A percentile compares a stretch with the other conserved stretches of the same genome.
phyloP scores from a whole-genome alignment of 352 stramenopile species.

The Thalassiosira ordinaria region DNA sequence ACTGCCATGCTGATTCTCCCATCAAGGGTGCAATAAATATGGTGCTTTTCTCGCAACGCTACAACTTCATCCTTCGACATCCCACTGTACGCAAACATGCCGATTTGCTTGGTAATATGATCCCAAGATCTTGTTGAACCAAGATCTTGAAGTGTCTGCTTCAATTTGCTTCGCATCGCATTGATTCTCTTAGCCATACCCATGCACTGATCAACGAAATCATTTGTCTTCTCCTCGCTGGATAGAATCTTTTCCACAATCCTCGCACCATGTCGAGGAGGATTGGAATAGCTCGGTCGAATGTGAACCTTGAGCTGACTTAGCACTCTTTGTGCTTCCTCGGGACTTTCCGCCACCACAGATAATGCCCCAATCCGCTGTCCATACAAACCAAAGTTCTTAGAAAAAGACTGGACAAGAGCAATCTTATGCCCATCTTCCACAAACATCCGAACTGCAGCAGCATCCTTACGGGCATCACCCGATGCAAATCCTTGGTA shows the following conservation, averaged over 20 bases:
- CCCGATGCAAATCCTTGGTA: slow-evolving; percentile 98
- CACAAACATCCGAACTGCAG: slow-evolving; percentile 93
- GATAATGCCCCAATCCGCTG: slow-evolving; percentile 97
- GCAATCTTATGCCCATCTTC: slow-evolving; percentile 97
- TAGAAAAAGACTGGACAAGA: slow-evolving; percentile 98
- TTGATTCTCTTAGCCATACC: slow-evolving; percentile 96
- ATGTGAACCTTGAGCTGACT: slow-evolving; percentile 99
- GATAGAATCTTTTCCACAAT: slow-evolving; percentile 97
- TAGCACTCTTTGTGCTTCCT: slow-evolving; percentile 94
- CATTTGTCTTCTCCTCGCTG: slow-evolving; percentile 88
- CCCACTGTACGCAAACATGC: slow-evolving; percentile 96
- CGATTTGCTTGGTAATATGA: slow-evolving; percentile 98
- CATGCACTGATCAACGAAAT: slow-evolving; percentile 91
- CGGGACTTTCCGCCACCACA: slow-evolving; percentile 91
- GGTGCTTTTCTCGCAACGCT: slow-evolving; percentile 93
- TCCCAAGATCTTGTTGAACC: slow-evolving; percentile 91
- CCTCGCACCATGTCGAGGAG: slow-evolving; percentile 96
- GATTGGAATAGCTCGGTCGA: slow-evolving; percentile 97
- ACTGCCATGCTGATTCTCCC: slow-evolving; percentile 96
- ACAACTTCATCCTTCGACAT: slow-evolving; percentile 95
- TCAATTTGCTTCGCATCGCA: slow-evolving; percentile 90
- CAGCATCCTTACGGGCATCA: slow-evolving; percentile 93
- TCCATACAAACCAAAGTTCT: slow-evolving; percentile 99
- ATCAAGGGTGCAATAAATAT: slow-evolving; percentile 99
- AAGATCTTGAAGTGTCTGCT: slow-evolving; percentile 72